Base-by-base conservation (phyloP, 1,284 basidiomycete species). In the Irpex sp. region DNA sequence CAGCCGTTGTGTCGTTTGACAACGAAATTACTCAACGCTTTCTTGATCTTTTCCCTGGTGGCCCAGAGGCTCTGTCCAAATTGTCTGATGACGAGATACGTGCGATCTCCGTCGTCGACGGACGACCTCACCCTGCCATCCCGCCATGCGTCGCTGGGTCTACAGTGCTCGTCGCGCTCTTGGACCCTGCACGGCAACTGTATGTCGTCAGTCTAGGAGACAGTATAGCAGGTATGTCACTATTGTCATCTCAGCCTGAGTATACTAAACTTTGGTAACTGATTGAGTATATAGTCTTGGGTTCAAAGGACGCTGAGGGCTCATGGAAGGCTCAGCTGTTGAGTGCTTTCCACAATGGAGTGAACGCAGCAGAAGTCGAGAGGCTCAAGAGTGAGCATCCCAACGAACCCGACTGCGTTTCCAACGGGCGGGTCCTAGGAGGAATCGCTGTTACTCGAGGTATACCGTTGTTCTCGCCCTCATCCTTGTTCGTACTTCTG, bases 171-270 rank as follows among this genome's bases (percentile, higher is more conserved):
- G 81, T 90, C 42, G 81, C 87, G 3, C 77, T 90, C 51, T 77
- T 88, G 35, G 88, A 90, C 71, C 86, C 86, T 52, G 76, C 80
- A 14, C 80, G 82, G 61, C 83, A 90, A 64, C 73, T 90, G 12
- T 90, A 88, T 86, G 74, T 89, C 36, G 88, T 87, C 0, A 88
- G 88, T 65, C 74, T 89, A 14, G 87, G 87, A 4, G 87, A 90
- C 67, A 88, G 87, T 69, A 84, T 87, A 75, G 87, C 85, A 58
- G 75, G 88, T 86, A 66, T 12, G 67, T 60, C 10, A 12, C 23
- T 28, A 21, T n/a, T 42, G 33, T 16, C 60, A 60, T 58, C 33
- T 61, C 18, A 21, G 21, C n/a, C n/a, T n/a, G n/a, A n/a, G n/a
- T 45, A 12, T 21, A 2, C 12, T 28, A 28, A 5, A 61, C 10